These are phyloP conservation scores for Cyberlindnera suaveolens DNA, from an alignment of 805 yeast species.

Conservation along the genomic window DNA sequence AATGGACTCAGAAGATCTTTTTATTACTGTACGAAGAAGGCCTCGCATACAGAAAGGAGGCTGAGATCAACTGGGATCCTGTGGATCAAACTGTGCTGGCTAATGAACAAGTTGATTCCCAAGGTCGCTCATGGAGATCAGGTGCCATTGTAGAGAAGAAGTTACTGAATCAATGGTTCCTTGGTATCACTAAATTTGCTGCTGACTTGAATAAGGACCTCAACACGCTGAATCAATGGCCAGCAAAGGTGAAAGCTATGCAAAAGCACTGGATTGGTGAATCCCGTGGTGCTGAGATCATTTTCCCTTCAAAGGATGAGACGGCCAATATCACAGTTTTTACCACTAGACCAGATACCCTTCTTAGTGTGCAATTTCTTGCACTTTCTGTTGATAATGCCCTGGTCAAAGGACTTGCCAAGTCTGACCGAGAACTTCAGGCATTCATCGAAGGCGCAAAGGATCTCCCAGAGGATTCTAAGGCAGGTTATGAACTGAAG, in stretches of 20 bases:
- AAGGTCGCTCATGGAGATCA: slow-evolving; percentile 94
- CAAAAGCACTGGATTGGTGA: slow-evolving; percentile 93
- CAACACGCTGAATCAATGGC: slow-evolving; percentile 66
- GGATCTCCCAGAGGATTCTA: slow-evolving; percentile 39
- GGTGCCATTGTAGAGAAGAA: slow-evolving; percentile 90
- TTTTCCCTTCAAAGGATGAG: slow-evolving; percentile 34
- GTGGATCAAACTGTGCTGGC: slow-evolving; percentile 92
- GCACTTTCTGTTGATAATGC: slow-evolving; percentile 76
- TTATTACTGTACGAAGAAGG: slow-evolving; percentile 67
- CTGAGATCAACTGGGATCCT: slow-evolving; percentile 98
- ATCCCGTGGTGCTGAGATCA: slow-evolving; percentile 71
- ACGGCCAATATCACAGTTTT: slow-evolving; percentile 43
- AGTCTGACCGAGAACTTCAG: slow-evolving; percentile 33
- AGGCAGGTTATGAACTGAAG: slow-evolving; percentile 52
- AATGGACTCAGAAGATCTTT: slow-evolving; percentile 88
- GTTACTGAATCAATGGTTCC: slow-evolving; percentile 85
- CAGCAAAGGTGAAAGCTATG: slow-evolving; percentile 81
- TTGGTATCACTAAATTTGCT: slow-evolving; percentile 83
- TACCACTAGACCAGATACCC: slow-evolving; percentile 89
- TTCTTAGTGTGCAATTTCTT: slow-evolving; percentile 74
- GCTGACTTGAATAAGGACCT: slow-evolving; percentile 61
- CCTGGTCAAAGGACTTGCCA: slow-evolving; percentile 36
- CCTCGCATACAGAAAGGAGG: slow-evolving; percentile 77
- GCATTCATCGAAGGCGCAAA: slow-evolving; percentile 38
- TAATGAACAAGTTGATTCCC: slow-evolving; percentile 89